A percentile compares a stretch with the other conserved stretches of the same genome.
Evolutionary conservation across 2,329 filamentous ascomycete genomes (phyloP).

Genomic region (Coniochaeta prunicola): DNA sequence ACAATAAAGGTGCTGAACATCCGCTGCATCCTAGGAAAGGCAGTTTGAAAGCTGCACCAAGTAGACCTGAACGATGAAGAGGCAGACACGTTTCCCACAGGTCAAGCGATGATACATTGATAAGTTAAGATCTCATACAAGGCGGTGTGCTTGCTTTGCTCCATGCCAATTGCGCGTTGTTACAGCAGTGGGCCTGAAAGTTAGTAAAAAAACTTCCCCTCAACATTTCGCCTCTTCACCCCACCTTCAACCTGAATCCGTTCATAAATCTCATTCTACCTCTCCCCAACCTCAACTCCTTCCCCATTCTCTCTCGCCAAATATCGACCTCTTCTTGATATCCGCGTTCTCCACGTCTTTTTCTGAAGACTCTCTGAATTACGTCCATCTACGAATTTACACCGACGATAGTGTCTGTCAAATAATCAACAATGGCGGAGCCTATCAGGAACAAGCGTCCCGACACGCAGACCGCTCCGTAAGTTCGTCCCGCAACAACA

Average conservation of each 20-base stretch:
- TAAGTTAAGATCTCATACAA: not conserved
- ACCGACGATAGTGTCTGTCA: constrained; percentile 8
- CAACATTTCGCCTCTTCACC: constrained; percentile 3
- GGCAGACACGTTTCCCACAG: no score
- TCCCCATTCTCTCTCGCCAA: not conserved
- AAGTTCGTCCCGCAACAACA: constrained; percentile 26
- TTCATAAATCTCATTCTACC: not conserved
- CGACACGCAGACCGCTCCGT: constrained; percentile 51
- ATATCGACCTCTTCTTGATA: not conserved
- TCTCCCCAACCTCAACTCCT: not conserved
- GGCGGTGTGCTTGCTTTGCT: not conserved
- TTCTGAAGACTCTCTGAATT: constrained; percentile 7
- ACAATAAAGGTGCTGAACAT: no score
- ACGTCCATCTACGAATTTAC: constrained; percentile 15
- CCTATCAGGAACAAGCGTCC: constrained; percentile 57
- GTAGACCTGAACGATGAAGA: no score
- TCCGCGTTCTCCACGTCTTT: not conserved
- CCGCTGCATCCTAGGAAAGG: no score
- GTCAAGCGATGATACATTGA: not conserved
- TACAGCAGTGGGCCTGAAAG: not conserved
- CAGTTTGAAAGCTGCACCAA: no score
- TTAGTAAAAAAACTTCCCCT: constrained; percentile 1
- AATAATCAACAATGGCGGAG: constrained; percentile 45
- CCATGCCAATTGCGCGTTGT: not conserved
- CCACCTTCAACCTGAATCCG: not conserved